Conservation (phyloP, 495 filamentous ascomycete species). For the Xylaria longipes region DNA sequence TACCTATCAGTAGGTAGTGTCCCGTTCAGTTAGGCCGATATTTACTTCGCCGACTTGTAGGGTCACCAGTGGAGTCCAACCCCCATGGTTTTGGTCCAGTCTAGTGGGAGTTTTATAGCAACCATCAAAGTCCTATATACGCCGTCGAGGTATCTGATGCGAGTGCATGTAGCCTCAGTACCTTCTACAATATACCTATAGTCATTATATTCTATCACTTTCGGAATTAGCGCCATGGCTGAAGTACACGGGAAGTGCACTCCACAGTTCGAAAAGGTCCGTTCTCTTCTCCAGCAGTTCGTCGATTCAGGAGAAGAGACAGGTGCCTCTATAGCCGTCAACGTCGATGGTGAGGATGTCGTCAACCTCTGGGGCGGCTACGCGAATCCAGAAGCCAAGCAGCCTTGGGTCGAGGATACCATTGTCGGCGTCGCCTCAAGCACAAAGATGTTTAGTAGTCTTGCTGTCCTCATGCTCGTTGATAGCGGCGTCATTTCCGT, state of each 20-base stretch:
- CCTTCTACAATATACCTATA: neutral
- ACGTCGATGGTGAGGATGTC: conserved; percentile 49
- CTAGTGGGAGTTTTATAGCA: neutral
- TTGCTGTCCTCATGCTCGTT: conserved; percentile 48
- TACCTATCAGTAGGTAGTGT: neutral
- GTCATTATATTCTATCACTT: neutral
- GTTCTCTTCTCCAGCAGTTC: conserved; percentile 39
- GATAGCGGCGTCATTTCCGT: conserved; percentile 49
- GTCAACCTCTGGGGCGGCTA: conserved; percentile 57
- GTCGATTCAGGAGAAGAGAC: conserved; percentile 42
- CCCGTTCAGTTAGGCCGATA: neutral
- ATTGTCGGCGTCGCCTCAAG: conserved; percentile 50
- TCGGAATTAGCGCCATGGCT: conserved; percentile 35
- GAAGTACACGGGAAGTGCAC: conserved; percentile 45
- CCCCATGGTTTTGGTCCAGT: neutral
- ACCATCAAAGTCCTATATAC: neutral
- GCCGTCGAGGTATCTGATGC: neutral
- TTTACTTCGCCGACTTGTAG: neutral
- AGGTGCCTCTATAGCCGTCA: conserved; percentile 52
- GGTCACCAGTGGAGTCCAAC: neutral
- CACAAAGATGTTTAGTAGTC: conserved; percentile 48
- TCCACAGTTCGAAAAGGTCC: conserved; percentile 44
- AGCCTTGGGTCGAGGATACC: conserved; percentile 51
- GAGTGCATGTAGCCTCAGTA: neutral
- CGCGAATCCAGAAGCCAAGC: conserved; percentile 34